phyloP scores from a whole-genome alignment of 176 grass and related monocot species.

The Otatea glauca region DNA sequence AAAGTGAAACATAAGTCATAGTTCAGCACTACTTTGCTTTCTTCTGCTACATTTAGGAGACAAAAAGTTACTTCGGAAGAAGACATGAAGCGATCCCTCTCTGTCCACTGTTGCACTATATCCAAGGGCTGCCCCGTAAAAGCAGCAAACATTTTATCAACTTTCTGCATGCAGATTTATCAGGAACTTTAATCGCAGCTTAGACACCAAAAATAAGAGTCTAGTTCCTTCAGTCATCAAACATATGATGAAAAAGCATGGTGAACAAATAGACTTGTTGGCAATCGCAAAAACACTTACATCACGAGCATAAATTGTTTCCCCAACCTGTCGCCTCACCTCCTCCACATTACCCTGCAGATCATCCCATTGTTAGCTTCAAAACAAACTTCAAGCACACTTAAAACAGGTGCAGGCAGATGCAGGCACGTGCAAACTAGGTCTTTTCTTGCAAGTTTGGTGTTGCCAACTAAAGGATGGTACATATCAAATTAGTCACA shows the following conservation, averaged over 20 bases:
- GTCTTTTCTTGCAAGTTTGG: neutral
- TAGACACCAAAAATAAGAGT: conserved; percentile 32
- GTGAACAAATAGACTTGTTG: conserved; percentile 11
- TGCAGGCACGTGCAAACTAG: neutral
- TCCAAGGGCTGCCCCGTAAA: conserved; percentile 91
- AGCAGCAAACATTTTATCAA: conserved; percentile 93
- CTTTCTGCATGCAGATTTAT: conserved; percentile 69
- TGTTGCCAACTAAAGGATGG: neutral
- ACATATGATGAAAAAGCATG: conserved; percentile 14
- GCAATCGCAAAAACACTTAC: conserved; percentile 42
- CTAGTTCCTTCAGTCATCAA: neutral
- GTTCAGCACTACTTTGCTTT: conserved; percentile 10
- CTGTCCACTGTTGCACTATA: conserved; percentile 82
- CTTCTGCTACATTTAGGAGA: neutral
- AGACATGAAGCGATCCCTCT: conserved; percentile 85
- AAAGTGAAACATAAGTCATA: neutral
- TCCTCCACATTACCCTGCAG: conserved; percentile 74
- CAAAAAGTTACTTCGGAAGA: conserved; percentile 65
- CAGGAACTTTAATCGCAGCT: conserved; percentile 31
- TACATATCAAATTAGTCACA: neutral
- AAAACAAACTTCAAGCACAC: conserved; percentile 27
- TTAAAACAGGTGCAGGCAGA: neutral
- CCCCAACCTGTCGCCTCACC: conserved; percentile 72
- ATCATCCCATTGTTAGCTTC: conserved; percentile 22
- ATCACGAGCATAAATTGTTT: conserved; percentile 79